Percentiles rank a stretch among this genome's conserved stretches.
Evolutionary conservation across 2,329 filamentous ascomycete genomes (phyloP).

Genomic region (Stenocarpella maydis): DNA sequence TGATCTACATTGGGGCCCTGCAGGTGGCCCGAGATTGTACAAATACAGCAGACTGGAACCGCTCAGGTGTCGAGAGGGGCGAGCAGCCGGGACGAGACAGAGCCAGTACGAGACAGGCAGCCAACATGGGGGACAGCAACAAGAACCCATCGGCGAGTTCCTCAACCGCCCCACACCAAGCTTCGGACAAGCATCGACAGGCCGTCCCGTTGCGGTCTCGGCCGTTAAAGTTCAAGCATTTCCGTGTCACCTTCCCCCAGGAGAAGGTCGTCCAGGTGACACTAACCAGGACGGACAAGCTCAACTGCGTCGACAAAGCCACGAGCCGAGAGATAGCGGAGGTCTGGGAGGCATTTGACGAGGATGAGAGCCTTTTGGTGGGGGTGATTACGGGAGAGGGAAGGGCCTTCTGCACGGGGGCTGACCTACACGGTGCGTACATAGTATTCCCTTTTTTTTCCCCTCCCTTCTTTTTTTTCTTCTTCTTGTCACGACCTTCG

Average conservation of each 20-base stretch:
- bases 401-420: conserved; percentile 70
- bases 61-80: neutral
- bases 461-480: too few species aligned
- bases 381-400: conserved; percentile 69
- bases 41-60: neutral
- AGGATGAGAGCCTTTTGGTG: conserved; percentile 62
- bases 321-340: conserved; percentile 56
- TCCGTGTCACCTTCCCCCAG: conserved; percentile 34
- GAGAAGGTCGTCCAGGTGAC: conserved; percentile 44
- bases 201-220: conserved; percentile 33
- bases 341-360: conserved; percentile 61
- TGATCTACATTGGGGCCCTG: neutral
- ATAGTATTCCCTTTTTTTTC: too few species aligned
- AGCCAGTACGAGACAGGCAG: neutral
- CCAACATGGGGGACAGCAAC: neutral
- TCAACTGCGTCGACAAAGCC: conserved; percentile 61
- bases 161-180: neutral
- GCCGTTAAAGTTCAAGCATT: conserved; percentile 36
- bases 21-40: conserved; percentile 1
- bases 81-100: neutral
- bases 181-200: neutral
- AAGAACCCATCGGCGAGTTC: neutral
- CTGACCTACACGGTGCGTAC: conserved; percentile 62
- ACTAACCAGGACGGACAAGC: conserved; percentile 60
- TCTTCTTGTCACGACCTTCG: neutral